Conservation (phyloP, 2,329 filamentous ascomycete genomes). For the Rhexocercosporidium sp. region DNA sequence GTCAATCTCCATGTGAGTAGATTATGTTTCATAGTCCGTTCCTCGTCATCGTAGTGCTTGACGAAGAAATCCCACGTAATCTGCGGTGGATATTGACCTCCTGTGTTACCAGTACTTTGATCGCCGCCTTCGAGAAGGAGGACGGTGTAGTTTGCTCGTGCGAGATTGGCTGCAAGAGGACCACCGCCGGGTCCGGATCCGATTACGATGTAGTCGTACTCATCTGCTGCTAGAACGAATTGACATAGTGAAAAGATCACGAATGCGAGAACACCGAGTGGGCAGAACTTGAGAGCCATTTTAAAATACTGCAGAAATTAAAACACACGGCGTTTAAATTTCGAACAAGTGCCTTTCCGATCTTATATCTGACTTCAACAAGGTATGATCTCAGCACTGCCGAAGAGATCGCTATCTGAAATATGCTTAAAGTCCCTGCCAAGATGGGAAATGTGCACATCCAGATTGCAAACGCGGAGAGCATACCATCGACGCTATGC, state of each 20-base stretch:
- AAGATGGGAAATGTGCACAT: neutral
- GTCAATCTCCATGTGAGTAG: slow-evolving; percentile 46
- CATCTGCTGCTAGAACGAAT: neutral
- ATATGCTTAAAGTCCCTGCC: slow-evolving; percentile 2
- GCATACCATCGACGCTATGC: neutral
- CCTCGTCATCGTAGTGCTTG: slow-evolving; percentile 54
- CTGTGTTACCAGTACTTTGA: slow-evolving; percentile 42
- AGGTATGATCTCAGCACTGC: neutral
- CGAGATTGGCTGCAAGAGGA: slow-evolving; percentile 55
- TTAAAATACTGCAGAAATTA: neutral
- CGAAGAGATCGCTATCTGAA: neutral
- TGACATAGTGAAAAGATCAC: neutral
- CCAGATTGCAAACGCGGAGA: slow-evolving; percentile 2
- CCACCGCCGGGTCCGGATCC: slow-evolving; percentile 58
- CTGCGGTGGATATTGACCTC: neutral
- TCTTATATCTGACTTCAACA: no score
- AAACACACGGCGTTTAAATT: neutral
- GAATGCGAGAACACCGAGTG: neutral
- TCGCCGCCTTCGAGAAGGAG: slow-evolving; percentile 60
- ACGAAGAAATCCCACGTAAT: slow-evolving; percentile 58
- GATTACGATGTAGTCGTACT: slow-evolving; percentile 59
- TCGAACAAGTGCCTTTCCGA: neutral
- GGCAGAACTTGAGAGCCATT: neutral
- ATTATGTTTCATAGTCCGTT: slow-evolving; percentile 50
- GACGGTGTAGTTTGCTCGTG: slow-evolving; percentile 55